phyloP scores from a whole-genome alignment of 805 yeast genomes.

The Yarrowia porcina region DNA sequence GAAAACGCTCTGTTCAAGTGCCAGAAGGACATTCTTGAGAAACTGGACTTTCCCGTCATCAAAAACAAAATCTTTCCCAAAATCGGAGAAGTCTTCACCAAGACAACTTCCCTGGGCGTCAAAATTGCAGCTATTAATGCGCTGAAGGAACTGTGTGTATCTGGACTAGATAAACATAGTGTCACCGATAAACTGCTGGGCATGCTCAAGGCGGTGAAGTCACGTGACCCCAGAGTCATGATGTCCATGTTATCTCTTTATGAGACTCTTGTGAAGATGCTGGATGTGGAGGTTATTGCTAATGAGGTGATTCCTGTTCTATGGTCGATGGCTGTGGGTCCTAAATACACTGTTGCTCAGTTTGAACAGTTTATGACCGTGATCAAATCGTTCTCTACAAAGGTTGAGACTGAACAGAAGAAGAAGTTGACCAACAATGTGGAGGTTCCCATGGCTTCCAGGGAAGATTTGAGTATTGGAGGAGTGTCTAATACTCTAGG shows the following conservation, averaged over 20 bases:
- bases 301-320: slow-evolving; percentile 53
- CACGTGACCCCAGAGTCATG: slow-evolving; percentile 67
- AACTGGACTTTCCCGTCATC: slow-evolving; percentile 63
- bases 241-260: slow-evolving; percentile 48
- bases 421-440: slow-evolving; percentile 35
- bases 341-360: slow-evolving; percentile 44
- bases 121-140: slow-evolving; percentile 65
- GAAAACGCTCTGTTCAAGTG: slow-evolving; percentile 50
- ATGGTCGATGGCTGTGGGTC: slow-evolving; percentile 49
- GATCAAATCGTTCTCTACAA: slow-evolving; percentile 44
- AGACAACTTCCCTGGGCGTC: slow-evolving; percentile 78
- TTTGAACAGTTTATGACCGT: slow-evolving; percentile 43
- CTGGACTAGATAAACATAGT: slow-evolving; percentile 64
- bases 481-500: not conserved
- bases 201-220: slow-evolving; percentile 66
- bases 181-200: slow-evolving; percentile 81
- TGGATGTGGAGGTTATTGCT: slow-evolving; percentile 52
- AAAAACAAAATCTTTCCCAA: slow-evolving; percentile 75
- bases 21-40: slow-evolving; percentile 40
- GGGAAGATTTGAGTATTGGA: not conserved
- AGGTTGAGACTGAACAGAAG: slow-evolving; percentile 46
- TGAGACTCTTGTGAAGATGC: slow-evolving; percentile 37
- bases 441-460: not conserved
- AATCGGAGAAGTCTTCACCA: slow-evolving; percentile 67
- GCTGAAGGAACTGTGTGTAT: slow-evolving; percentile 45